Evolutionary conservation across 2,329 filamentous ascomycete species (phyloP).

Genomic region (Coccinonectria pachysandricola): DNA sequence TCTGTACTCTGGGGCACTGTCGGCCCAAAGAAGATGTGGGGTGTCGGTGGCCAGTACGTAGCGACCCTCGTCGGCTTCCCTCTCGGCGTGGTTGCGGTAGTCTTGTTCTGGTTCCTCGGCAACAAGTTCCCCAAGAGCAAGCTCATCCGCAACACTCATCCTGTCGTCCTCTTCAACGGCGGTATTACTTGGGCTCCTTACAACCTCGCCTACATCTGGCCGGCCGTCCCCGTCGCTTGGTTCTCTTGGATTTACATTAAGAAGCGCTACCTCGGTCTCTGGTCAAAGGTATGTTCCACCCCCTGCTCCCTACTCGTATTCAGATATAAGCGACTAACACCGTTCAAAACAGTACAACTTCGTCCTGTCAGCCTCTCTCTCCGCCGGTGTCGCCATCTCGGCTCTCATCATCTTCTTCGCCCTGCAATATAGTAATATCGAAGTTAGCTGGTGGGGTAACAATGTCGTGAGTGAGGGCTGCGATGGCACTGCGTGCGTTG

Average conservation of each 20-base stretch:
- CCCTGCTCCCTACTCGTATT: too few relatives aligned
- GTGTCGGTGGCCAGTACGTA: slow-evolving; percentile 25
- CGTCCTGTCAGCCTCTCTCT: slow-evolving; percentile 36
- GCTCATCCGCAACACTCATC: slow-evolving; percentile 29
- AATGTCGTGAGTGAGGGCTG: slow-evolving; percentile 16
- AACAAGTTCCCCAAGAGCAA: slow-evolving; percentile 22
- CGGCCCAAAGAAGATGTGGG: slow-evolving; percentile 28
- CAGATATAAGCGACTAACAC: slow-evolving; percentile 4
- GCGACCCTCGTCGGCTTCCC: slow-evolving; percentile 29
- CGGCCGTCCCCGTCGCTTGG: slow-evolving; percentile 36
- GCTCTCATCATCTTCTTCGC: slow-evolving; percentile 39
- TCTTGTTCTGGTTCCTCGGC: slow-evolving; percentile 26
- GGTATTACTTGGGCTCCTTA: slow-evolving; percentile 32
- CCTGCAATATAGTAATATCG: slow-evolving; percentile 27
- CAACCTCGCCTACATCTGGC: slow-evolving; percentile 36
- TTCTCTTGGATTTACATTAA: slow-evolving; percentile 39
- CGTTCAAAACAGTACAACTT: slow-evolving; percentile 32
- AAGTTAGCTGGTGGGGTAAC: slow-evolving; percentile 38
- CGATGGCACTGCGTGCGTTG: slow-evolving; percentile 15
- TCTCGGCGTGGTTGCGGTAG: slow-evolving; percentile 25
- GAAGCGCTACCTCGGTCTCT: slow-evolving; percentile 34
- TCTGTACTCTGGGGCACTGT: slow-evolving; percentile 32
- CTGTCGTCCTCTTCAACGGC: slow-evolving; percentile 32
- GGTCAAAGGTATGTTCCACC: slow-evolving; percentile 29
- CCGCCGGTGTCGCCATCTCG: slow-evolving; percentile 33